Evolutionary conservation across 2,329 filamentous ascomycete genomes (phyloP).

Genomic region (Trichoderma sp.): DNA sequence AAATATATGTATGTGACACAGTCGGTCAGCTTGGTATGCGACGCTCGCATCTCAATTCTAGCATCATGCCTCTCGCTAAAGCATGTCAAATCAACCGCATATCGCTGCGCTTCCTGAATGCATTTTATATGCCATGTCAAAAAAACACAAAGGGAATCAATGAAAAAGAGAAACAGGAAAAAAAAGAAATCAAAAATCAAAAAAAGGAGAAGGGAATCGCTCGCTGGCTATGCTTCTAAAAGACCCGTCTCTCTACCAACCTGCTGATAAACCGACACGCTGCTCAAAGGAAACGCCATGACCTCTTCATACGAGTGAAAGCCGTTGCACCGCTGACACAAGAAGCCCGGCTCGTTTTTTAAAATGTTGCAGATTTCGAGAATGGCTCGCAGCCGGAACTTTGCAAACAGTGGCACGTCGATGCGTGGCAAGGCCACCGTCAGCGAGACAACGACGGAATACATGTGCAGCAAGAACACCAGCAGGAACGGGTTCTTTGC

Average conservation of each 20-base stretch:
- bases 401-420: constrained; percentile 7
- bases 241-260: not conserved
- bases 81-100: not conserved
- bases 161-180: not conserved
- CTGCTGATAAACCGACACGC: constrained; percentile 5
- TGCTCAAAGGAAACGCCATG: not conserved
- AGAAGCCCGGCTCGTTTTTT: not conserved
- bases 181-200: not conserved
- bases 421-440: not conserved
- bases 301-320: constrained; percentile 1
- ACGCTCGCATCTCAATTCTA: not conserved
- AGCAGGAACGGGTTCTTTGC: not conserved
- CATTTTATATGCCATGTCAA: not conserved
- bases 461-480: constrained; percentile 2
- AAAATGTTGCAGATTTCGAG: not conserved
- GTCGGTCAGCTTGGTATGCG: not conserved
- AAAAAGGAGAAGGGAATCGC: not conserved
- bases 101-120: not conserved
- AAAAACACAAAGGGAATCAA: not conserved
- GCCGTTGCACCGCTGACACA: constrained; percentile 5
- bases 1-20: not conserved
- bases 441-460: constrained; percentile 1
- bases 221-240: not conserved
- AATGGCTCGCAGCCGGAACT: not conserved
- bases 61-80: not conserved